Evolutionary conservation across 208 protist genomes (phyloP), one percentile per base, ranked within the genome.

Genomic region (Leishmania tropica): DNA sequence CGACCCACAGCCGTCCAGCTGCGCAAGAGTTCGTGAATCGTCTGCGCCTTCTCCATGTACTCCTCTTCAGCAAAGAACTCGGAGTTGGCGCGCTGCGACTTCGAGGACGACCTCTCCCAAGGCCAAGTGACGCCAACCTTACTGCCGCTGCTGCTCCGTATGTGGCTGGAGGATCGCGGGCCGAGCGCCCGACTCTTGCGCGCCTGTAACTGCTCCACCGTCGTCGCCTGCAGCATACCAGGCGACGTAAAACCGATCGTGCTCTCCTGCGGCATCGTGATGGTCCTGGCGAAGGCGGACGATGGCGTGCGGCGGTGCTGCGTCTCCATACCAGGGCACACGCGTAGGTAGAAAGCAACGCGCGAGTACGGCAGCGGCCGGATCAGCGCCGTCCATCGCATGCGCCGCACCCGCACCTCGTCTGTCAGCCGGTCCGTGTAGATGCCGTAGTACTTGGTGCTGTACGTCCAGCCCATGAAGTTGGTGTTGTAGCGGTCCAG

Each of bases 401-500:
- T 88, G 4, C 94, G 88, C n/a, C 94, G 91, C 64, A 94, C 79
- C 35, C 87, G 86, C 79, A 89, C 85, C 31, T 84, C 74, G 17
- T 35, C 21, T 1, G 86, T 89, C 72, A 89, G 67, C 24, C 72
- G 86, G 48, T 77, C 80, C 4, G 84, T 88, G 85, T 95, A 97
- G 42, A 80, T 64, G 21, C 92, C 90, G 88, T 95, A 91, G 85
- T 96, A 96, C 72, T 89, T 88, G 62, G 79, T 85, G 78, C 87
- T 90, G 87, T 91, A 97, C 47, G 87, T 90, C 94, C 94, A 97
- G 6, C 94, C 94, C 67, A 93, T 82, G 79, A 95, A 91, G 84
- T 85, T 94, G 17, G 93, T 92, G 37, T 91, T 78, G 84, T 88
- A 89, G 51, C 87, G 84, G 67, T 94, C 91, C n/a, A 97, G 76